A percentile compares a stretch with the other conserved stretches of the same genome.
Evolutionary conservation across 208 protist genomes (phyloP).

Genomic region (Wallacemonas sp.): DNA sequence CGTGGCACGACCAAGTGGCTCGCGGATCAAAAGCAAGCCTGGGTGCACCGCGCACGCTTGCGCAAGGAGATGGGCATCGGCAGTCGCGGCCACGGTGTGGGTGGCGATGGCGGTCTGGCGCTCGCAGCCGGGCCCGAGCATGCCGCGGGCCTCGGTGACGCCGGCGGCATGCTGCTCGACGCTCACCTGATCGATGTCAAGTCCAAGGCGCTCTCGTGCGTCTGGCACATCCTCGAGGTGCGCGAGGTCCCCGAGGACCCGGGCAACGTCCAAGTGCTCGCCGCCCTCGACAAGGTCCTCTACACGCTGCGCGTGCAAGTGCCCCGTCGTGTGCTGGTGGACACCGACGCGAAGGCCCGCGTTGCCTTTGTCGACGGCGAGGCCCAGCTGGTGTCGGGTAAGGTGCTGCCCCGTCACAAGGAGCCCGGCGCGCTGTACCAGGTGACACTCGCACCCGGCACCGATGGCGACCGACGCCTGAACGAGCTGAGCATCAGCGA

Average conservation of each 20-base stretch:
- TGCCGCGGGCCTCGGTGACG: background rate
- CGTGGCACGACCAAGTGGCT: slow-evolving; percentile 57
- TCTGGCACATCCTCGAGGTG: slow-evolving; percentile 86
- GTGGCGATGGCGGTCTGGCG: too few relatives aligned
- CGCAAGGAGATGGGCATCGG: slow-evolving; percentile 66
- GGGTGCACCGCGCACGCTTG: slow-evolving; percentile 77
- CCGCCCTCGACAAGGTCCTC: slow-evolving; percentile 57
- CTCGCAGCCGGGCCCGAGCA: background rate
- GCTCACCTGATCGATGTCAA: slow-evolving; percentile 86
- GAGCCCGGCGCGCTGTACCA: slow-evolving; percentile 46
- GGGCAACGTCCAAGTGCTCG: slow-evolving; percentile 65
- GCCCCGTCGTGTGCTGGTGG: slow-evolving; percentile 64
- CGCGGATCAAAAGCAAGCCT: slow-evolving; percentile 45
- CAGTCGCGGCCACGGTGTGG: background rate
- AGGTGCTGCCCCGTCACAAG: slow-evolving; percentile 64
- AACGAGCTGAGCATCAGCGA: slow-evolving; percentile 66
- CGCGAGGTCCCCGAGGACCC: slow-evolving; percentile 57
- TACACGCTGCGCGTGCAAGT: slow-evolving; percentile 74
- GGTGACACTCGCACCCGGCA: slow-evolving; percentile 52
- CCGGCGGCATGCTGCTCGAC: slow-evolving; percentile 31
- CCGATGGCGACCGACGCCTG: slow-evolving; percentile 65
- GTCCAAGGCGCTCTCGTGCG: slow-evolving; percentile 61
- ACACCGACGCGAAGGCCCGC: slow-evolving; percentile 27
- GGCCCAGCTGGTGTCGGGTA: slow-evolving; percentile 36
- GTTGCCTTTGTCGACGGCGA: slow-evolving; percentile 19